phyloP scores from a whole-genome alignment of 2,329 filamentous ascomycete genomes.

The Penicillium sp. region DNA sequence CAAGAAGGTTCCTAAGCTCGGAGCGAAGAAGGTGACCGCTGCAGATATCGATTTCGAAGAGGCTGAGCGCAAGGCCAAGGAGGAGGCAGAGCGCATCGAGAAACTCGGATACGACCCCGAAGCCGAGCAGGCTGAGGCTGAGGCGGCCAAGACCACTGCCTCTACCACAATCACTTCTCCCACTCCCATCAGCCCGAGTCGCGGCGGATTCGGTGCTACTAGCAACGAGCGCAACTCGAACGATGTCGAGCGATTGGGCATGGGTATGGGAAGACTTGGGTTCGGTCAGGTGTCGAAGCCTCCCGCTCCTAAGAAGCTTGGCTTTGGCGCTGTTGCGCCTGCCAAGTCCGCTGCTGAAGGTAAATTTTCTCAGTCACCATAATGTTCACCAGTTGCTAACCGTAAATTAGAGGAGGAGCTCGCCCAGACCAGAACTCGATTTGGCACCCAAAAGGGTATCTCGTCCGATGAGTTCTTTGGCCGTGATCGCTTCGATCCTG shows the following conservation, averaged over 20 bases:
- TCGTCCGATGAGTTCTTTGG: slow-evolving; percentile 98
- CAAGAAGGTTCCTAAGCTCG: slow-evolving; percentile 80
- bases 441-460: slow-evolving; percentile 90
- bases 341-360: slow-evolving; percentile 69
- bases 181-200: slow-evolving; percentile 68
- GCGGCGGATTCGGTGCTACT: slow-evolving; percentile 59
- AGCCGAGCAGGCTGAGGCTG: slow-evolving; percentile 63
- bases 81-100: slow-evolving; percentile 92
- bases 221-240: slow-evolving; percentile 60
- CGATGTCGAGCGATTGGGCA: slow-evolving; percentile 84
- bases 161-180: slow-evolving; percentile 68
- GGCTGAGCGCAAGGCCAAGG: slow-evolving; percentile 93
- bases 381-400: slow-evolving; percentile 8
- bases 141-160: slow-evolving; percentile 28
- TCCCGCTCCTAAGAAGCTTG: slow-evolving; percentile 69
- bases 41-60: slow-evolving; percentile 91
- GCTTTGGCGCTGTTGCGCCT: slow-evolving; percentile 81
- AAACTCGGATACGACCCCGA: slow-evolving; percentile 95
- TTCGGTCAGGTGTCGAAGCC: slow-evolving; percentile 73
- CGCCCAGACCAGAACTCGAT: slow-evolving; percentile 80
- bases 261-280: slow-evolving; percentile 80
- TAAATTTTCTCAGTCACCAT: slow-evolving; percentile 41
- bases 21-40: slow-evolving; percentile 81
- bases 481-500: slow-evolving; percentile 79
- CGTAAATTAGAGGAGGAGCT: slow-evolving; percentile 65